Base-by-base conservation (phyloP, 805 yeast genomes). In the Jamesozyma spencerorum region DNA sequence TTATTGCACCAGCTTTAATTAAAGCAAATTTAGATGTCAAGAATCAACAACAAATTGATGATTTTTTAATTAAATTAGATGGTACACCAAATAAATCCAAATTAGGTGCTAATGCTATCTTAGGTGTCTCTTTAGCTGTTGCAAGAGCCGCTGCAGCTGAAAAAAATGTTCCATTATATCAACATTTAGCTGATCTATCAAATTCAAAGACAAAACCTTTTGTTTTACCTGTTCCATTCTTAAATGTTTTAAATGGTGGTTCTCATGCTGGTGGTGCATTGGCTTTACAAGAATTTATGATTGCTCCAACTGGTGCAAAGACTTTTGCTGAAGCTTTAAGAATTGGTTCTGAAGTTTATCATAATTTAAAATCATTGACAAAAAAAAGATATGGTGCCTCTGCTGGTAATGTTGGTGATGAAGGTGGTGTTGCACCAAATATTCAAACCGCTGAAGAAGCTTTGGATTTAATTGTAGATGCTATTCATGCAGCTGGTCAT, bases 361-460 rank as follows among this genome's bases (percentile, higher is more conserved):
- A 88, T 79, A 74, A 76, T 71, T 79, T 90, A 70, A 90, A 92
- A 77, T 69, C 87, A 50, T 72, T 83, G 60, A 81, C 97, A 68
- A 85, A 85, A 79, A 80, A 85, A 79, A 75, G 72, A 68, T 92
- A 90, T 81, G 97, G 97, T 65, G 81, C 85, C 64, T 79, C 94
- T 49, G 97, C 97, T 61, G 97, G 95, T 73, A 90, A 92, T 75
- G 97, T 92, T 64, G 97, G 97, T 80, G 98, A 90, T 71, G 98
- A 90, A 78, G 97, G 97, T 82, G 97, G 97, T 80, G 96, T 90
- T 74, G 98, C 97, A 60, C 98, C 98, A 70, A 85, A 86, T 70
- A 80, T 90, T 55, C 75, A 81, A 54, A 77, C 95, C 57, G 88
- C 97, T 64, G 84, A 78, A 70, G 97, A 90, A 79, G 97, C 97